Evolutionary conservation across 139 green algal species (phyloP).

Genomic region (Tetradesmus obliquus): DNA sequence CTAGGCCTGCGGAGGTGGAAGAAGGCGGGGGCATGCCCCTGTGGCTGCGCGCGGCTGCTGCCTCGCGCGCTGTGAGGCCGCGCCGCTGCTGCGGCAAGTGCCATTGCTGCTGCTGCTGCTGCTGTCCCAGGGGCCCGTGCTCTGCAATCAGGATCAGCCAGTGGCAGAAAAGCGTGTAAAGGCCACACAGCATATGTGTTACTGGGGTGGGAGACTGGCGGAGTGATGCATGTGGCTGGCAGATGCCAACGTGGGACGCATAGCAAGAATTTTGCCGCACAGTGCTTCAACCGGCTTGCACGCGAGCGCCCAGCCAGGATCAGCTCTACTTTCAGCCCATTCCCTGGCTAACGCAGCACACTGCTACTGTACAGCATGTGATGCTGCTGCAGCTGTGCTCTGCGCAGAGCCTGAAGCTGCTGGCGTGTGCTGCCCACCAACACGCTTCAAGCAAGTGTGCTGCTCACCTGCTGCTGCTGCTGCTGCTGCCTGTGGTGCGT

Average conservation of each 20-base stretch:
- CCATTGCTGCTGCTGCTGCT: constrained; percentile 8
- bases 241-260: neutral
- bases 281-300: neutral
- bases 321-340: too few relatives aligned
- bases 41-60: neutral
- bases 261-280: neutral
- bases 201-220: too few relatives aligned
- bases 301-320: too few relatives aligned
- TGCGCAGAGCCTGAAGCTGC: too few relatives aligned
- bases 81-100: neutral
- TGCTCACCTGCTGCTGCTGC: neutral
- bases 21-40: neutral
- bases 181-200: too few relatives aligned
- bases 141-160: neutral
- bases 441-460: too few relatives aligned
- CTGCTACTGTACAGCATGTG: too few relatives aligned
- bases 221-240: too few relatives aligned
- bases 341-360: too few relatives aligned
- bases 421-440: neutral
- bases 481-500: neutral
- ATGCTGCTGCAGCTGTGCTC: too few relatives aligned
- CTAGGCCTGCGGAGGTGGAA: neutral
- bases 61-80: neutral
- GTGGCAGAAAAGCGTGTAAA: too few relatives aligned
- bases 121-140: neutral